Evolutionary conservation across 202 grass and related monocot genomes (phyloP).

Genomic region (Zizania palustris): DNA sequence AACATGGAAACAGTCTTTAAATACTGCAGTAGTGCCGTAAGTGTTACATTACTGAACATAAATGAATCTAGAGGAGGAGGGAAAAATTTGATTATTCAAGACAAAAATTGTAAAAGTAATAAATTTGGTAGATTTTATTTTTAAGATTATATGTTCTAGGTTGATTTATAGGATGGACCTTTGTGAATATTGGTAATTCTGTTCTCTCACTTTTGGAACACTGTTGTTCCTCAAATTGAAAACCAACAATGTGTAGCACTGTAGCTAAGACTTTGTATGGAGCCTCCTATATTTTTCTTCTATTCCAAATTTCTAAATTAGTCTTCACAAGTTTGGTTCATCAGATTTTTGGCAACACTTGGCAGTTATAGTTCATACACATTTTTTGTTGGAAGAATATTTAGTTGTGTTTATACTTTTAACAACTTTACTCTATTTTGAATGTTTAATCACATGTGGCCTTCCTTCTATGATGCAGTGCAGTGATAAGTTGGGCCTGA

Average conservation of each 20-base stretch:
- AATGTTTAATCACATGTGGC: conserved; percentile 40
- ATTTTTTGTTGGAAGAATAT: neutral
- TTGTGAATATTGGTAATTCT: neutral
- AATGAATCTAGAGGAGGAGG: conserved; percentile 1
- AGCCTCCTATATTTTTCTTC: neutral
- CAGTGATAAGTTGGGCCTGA: conserved; percentile 99
- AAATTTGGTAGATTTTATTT: neutral
- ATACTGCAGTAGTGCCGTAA: neutral
- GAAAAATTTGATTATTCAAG: neutral
- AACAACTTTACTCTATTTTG: neutral
- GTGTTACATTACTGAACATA: conserved; percentile 20
- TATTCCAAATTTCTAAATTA: conserved; percentile 5
- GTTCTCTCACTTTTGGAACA: no score
- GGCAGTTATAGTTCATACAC: conserved; percentile 9
- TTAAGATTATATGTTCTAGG: neutral
- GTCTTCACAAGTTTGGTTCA: conserved; percentile 8
- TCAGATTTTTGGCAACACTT: neutral
- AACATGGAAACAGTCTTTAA: conserved; percentile 11
- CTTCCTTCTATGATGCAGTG: conserved; percentile 66
- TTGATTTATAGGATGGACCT: conserved; percentile 2
- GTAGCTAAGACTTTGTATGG: conserved; percentile 1
- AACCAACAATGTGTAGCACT: neutral
- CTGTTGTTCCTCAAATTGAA: no score
- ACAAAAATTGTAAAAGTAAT: neutral
- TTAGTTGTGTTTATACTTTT: conserved; percentile 18